Percentiles rank a stretch among this genome's conserved stretches.
phyloP scores from a whole-genome alignment of 306 rosid species.

The Mimosa bimucronata region DNA sequence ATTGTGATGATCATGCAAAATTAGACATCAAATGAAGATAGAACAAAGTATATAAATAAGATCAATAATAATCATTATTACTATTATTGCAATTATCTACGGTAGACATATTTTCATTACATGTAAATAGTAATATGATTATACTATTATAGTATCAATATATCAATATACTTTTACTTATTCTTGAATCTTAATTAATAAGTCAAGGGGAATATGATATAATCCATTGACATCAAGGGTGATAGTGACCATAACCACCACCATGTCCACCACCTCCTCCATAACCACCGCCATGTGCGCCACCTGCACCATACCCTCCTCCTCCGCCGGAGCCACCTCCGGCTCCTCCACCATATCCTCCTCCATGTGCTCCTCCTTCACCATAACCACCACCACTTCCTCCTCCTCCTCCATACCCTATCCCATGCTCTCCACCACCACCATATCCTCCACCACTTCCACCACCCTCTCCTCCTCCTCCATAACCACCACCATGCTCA shows the following conservation, averaged over 20 bases:
- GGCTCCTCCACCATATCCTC: constrained; percentile 26
- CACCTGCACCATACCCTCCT: constrained; percentile 31
- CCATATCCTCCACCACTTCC: background rate
- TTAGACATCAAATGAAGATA: too few species aligned
- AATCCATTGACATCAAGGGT: background rate
- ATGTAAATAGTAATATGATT: constrained; percentile 20
- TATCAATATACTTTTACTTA: constrained; percentile 23
- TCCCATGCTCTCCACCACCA: background rate
- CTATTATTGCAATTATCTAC: constrained; percentile 25
- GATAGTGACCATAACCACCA: constrained; percentile 57
- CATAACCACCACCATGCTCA: background rate
- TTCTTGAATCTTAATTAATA: constrained; percentile 21
- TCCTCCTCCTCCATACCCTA: background rate
- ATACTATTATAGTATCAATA: constrained; percentile 15
- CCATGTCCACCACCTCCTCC: constrained; percentile 51
- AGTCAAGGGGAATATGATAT: constrained; percentile 6
- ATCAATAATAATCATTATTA: background rate
- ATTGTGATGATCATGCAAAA: too few species aligned
- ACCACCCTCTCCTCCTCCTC: constrained; percentile 28
- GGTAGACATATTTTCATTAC: constrained; percentile 33
- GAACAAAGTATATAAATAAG: background rate
- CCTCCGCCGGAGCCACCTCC: constrained; percentile 43
- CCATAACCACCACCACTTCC: constrained; percentile 35
- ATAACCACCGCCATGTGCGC: constrained; percentile 31
- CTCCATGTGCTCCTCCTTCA: constrained; percentile 29